phyloP scores from a whole-genome alignment of 495 filamentous ascomycete species.

The Xylaria acuta region DNA sequence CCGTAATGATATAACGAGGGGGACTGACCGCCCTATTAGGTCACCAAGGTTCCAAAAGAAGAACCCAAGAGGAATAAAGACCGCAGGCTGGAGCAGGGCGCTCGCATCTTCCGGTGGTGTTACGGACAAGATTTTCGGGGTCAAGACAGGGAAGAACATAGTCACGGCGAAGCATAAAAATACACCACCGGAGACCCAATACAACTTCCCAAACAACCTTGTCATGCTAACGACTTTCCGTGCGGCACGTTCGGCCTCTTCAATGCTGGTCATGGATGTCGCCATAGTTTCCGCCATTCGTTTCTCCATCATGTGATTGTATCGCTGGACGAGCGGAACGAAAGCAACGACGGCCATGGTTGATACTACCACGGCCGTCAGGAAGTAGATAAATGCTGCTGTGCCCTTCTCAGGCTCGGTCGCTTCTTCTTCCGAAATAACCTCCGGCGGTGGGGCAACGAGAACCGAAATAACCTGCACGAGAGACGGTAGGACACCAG shows the following conservation, averaged over 20 bases:
- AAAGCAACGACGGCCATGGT: constrained; percentile 65
- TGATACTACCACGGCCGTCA: constrained; percentile 75
- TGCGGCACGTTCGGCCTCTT: constrained; percentile 52
- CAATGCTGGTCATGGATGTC: constrained; percentile 50
- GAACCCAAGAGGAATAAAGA: constrained; percentile 90
- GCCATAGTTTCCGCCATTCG: constrained; percentile 48
- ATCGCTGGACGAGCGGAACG: constrained; percentile 54
- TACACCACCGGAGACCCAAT: constrained; percentile 71
- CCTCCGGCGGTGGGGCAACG: constrained; percentile 58
- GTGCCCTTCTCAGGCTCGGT: constrained; percentile 49
- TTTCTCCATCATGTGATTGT: constrained; percentile 49
- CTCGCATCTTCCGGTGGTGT: constrained; percentile 51
- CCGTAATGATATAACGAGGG: constrained; percentile 64
- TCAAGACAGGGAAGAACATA: constrained; percentile 96
- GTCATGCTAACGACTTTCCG: constrained; percentile 69
- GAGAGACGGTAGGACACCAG: constrained; percentile 88
- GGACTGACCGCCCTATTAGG: constrained; percentile 72
- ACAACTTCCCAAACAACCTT: constrained; percentile 73
- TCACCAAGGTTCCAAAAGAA: constrained; percentile 95
- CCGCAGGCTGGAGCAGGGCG: constrained; percentile 69
- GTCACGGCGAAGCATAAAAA: constrained; percentile 81
- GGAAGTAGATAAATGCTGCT: constrained; percentile 88
- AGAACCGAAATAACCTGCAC: constrained; percentile 86
- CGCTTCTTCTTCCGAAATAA: constrained; percentile 17
- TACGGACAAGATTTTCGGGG: constrained; percentile 78